Base-by-base conservation (phyloP, 139 green algal genomes). In the Chlamydomonas schloesseri region DNA sequence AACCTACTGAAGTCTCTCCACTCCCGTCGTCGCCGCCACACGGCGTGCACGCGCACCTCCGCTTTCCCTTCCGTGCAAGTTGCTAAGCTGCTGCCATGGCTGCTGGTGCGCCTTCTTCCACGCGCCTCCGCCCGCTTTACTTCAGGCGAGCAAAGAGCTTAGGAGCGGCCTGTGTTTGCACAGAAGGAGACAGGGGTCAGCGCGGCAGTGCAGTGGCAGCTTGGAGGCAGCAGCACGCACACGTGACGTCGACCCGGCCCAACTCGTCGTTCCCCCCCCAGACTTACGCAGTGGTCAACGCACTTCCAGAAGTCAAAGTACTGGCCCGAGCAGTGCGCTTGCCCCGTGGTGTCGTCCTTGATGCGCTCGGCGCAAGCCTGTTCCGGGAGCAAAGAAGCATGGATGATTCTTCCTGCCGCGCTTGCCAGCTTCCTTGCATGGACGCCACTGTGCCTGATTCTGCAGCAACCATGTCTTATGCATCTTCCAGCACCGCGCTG, bases 241-340 rank as follows among this genome's bases (percentile, higher is more conserved):
- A 18, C 36, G 37, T 24, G 34, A 60, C 15, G 23, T 46, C 2
- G 26, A 34, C 10, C 42, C 42, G 8, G 8, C 11, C 26, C 15
- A 57, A 14, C 5, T 34, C 36, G 34, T 28, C 20, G 55, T 23
- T 58, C 4, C 34, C 23, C 20, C 11, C 26, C n/a, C 18, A 47
- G 10, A 93, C 91, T 93, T 85, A 95, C 93, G 83, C 93, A 96
- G 87, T 94, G 91, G 88, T 96, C 93, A 53, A 96, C 83, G 85
- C 94, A 97, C 37, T 90, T 80, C 93, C 93, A 97, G 88, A 95
- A 97, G 74, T 97, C 94, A 74, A 96, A 97, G 67, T 95, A 96
- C 89, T 96, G 94, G 34, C 94, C 93, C 4, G 91, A 93, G 93
- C 94, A 97, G 87, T 97, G 94, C 29, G 92, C 93, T 57, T 95